Percentiles rank a stretch among this genome's conserved stretches.
Conservation (phyloP, 257 asterid genomes). For the Fraxinus pennsylvanica region DNA sequence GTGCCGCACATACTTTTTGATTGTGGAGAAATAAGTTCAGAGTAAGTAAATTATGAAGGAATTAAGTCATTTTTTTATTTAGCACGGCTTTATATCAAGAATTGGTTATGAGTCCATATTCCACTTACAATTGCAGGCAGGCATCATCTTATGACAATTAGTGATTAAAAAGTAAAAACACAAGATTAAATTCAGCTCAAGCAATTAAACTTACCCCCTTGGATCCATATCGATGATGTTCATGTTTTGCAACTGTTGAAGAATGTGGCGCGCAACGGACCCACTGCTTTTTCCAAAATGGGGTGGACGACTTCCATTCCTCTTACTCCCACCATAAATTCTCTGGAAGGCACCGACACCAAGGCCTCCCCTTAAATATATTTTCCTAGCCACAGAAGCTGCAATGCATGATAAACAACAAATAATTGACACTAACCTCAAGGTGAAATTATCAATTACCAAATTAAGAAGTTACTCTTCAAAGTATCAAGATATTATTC, state of each 20-base stretch:
- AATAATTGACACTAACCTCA: not conserved
- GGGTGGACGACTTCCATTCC: conserved; percentile 86
- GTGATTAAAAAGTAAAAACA: not conserved
- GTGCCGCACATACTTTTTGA: no score
- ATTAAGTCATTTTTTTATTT: no score
- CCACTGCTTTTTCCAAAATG: conserved; percentile 95
- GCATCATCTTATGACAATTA: no score
- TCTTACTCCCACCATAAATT: conserved; percentile 96
- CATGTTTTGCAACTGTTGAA: conserved; percentile 78
- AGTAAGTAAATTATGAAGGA: no score
- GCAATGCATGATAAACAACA: conserved; percentile 1
- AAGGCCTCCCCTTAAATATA: conserved; percentile 69
- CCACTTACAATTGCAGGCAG: not conserved
- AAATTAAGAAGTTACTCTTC: not conserved
- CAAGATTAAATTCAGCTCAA: not conserved
- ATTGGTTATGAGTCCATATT: conserved; percentile 31
- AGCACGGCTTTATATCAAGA: not conserved
- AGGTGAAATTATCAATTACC: not conserved
- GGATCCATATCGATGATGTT: conserved; percentile 69
- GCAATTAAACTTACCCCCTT: conserved; percentile 60
- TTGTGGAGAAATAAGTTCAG: no score
- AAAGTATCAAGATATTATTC: no score
- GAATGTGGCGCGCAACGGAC: conserved; percentile 79
- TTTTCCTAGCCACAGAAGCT: conserved; percentile 57
- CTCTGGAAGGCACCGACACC: conserved; percentile 86